Base-by-base conservation (phyloP, 352 stramenopile species). In the Thalassiosira sp. region DNA sequence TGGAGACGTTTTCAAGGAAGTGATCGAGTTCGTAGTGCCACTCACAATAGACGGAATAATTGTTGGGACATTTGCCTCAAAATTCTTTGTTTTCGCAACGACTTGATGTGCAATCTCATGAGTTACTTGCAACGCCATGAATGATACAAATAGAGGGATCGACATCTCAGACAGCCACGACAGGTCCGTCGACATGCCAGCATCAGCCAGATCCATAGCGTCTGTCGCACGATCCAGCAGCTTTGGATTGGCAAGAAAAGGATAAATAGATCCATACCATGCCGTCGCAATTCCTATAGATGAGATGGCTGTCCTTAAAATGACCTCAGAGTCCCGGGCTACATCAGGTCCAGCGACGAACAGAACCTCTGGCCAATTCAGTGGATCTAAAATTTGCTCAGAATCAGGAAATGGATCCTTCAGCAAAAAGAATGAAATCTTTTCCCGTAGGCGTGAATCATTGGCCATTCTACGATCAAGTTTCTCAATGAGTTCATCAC, bases 241-340 rank as follows among this genome's bases (percentile, higher is more conserved):
- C 25, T 71, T 79, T 27, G 75, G 42, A 62, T 92, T 92, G 0
- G 85, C 53, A 1, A 92, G 28, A 49, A 90, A 91, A 15, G 87
- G 87, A 63, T 89, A 91, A 15, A 92, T 79, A 0, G 82, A 88
- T 1, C 82, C 59, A 65, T 91, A 92, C 85, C 84, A 90, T 6
- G 67, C 74, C 1, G 84, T 89, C 24, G 72, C 83, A 31, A 92
- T 67, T 45, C 79, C 84, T 11, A 90, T 15, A 54, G 69, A 59
- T 16, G 81, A 79, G 5, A 85, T 83, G 11, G 74, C 18, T 6
- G 77, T 81, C 5, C 82, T 43, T 15, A 79, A 49, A 24, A 89
- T 46, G 0, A 64, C 52, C 54, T 69, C 61, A 22, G 70, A 53
- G 52, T 91, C 82, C 20, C 77, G 71, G 2, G 79, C 60, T 31